Conservation (phyloP, 2,329 filamentous ascomycete species). For the Pseudogymnoascus sp. region DNA sequence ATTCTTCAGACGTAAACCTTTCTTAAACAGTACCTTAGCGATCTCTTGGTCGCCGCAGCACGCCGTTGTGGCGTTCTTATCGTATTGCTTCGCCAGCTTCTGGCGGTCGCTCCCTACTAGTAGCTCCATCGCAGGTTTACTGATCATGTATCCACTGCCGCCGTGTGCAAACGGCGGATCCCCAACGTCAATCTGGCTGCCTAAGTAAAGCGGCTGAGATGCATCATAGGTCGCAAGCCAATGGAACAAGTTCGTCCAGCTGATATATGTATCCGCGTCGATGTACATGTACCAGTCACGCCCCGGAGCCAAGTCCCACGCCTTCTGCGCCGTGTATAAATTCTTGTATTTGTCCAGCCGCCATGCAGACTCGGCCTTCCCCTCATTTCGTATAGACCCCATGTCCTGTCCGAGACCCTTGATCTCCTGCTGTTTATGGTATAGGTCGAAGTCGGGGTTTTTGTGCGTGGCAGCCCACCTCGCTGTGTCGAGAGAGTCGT, state of each 20-base stretch:
- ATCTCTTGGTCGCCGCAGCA: slow-evolving; percentile 49
- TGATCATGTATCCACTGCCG: slow-evolving; percentile 12
- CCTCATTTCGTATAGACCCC: slow-evolving; percentile 4
- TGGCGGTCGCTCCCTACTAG: not conserved
- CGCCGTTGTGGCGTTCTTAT: slow-evolving; percentile 32
- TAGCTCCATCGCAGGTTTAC: not conserved
- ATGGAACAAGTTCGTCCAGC: slow-evolving; percentile 13
- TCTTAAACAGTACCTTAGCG: slow-evolving; percentile 39
- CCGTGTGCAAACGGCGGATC: slow-evolving; percentile 15
- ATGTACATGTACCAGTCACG: slow-evolving; percentile 21
- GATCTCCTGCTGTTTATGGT: slow-evolving; percentile 36
- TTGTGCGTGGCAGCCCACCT: slow-evolving; percentile 35
- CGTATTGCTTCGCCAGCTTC: slow-evolving; percentile 30
- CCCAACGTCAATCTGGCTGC: slow-evolving; percentile 13
- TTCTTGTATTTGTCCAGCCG: slow-evolving; percentile 15
- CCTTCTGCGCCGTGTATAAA: slow-evolving; percentile 13
- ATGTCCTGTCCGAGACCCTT: slow-evolving; percentile 39
- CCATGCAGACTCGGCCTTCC: slow-evolving; percentile 14
- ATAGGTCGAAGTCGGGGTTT: slow-evolving; percentile 43
- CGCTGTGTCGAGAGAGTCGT: slow-evolving; percentile 41
- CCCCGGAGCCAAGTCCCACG: not conserved
- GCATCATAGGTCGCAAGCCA: slow-evolving; percentile 14
- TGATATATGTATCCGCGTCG: slow-evolving; percentile 18
- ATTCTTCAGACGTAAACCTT: slow-evolving; percentile 35
- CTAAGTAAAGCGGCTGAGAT: slow-evolving; percentile 11